A percentile compares a stretch with the other conserved stretches of the same genome.
phyloP scores from a whole-genome alignment of 2,329 filamentous ascomycete species.

The Nigrospora sphaerica region DNA sequence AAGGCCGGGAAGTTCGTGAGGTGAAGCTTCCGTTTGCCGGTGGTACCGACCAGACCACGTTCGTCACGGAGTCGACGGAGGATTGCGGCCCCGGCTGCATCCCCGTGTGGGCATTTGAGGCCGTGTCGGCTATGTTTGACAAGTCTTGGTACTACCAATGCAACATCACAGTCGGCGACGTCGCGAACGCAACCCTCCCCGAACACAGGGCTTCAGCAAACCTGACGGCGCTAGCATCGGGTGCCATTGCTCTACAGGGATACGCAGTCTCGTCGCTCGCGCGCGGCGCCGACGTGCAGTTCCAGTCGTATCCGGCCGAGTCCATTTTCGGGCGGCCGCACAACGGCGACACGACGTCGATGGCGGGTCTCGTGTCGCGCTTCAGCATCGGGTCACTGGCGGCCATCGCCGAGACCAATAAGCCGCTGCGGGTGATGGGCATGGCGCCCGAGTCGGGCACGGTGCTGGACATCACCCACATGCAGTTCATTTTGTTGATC shows the following conservation, averaged over 20 bases:
- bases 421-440: conserved; percentile 15
- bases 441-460: conserved; percentile 14
- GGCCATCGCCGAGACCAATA: conserved; percentile 22
- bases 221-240: conserved; percentile 24
- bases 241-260: conserved; percentile 32
- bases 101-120: conserved; percentile 28
- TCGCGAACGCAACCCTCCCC: conserved; percentile 24
- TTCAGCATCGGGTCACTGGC: conserved; percentile 29
- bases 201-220: conserved; percentile 26
- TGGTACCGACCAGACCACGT: conserved; percentile 27
- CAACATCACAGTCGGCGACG: conserved; percentile 26
- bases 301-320: conserved; percentile 34
- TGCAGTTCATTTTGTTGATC: background rate
- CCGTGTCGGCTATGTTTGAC: conserved; percentile 11
- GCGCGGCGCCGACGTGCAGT: conserved; percentile 18
- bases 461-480: background rate
- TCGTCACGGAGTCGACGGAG: conserved; percentile 21
- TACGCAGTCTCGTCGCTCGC: conserved; percentile 18
- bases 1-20: background rate
- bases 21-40: conserved; percentile 5
- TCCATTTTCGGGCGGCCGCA: conserved; percentile 26
- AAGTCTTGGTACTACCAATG: conserved; percentile 34
- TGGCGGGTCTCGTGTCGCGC: conserved; percentile 27
- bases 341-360: conserved; percentile 18
- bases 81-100: conserved; percentile 18